Evolutionary conservation across 306 rosid species (phyloP).

Genomic region (Dryas alaskensis): DNA sequence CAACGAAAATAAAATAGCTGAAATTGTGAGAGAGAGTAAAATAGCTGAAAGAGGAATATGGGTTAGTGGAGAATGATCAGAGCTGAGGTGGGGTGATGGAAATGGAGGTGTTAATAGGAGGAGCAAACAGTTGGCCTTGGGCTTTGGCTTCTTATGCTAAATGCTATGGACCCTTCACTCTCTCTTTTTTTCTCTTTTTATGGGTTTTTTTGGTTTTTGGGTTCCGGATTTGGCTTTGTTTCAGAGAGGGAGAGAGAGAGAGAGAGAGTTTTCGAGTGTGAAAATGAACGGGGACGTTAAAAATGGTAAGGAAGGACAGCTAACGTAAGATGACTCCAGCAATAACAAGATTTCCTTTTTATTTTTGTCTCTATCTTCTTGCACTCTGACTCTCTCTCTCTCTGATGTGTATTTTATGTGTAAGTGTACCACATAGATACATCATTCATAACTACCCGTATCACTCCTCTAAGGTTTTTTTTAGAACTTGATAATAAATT

Average conservation of each 20-base stretch:
- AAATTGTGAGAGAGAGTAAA: not conserved
- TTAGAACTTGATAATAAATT: too few species aligned
- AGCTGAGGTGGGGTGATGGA: slow-evolving; percentile 25
- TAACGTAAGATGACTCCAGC: slow-evolving; percentile 37
- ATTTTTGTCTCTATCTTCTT: slow-evolving; percentile 6
- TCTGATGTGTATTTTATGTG: not conserved
- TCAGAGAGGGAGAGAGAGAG: slow-evolving; percentile 15
- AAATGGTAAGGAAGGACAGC: slow-evolving; percentile 1
- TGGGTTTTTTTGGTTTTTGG: slow-evolving; percentile 7
- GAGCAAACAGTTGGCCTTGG: slow-evolving; percentile 23
- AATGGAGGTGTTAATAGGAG: slow-evolving; percentile 20
- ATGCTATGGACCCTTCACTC: not conserved
- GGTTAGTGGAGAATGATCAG: slow-evolving; percentile 21
- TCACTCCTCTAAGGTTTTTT: too few species aligned
- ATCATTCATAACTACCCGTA: too few species aligned
- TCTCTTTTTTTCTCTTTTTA: not conserved
- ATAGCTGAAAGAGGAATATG: slow-evolving; percentile 16
- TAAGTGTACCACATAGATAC: too few species aligned
- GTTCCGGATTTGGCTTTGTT: not conserved
- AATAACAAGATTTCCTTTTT: not conserved
- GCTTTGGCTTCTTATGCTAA: slow-evolving; percentile 22
- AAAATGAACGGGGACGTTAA: slow-evolving; percentile 10
- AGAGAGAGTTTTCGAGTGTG: slow-evolving; percentile 13
- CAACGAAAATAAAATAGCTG: not conserved
- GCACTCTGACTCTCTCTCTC: not conserved